Percentiles rank a stretch among this genome's conserved stretches.
phyloP scores from a whole-genome alignment of 495 filamentous ascomycete species.

The Astrothelium macrocarpum region DNA sequence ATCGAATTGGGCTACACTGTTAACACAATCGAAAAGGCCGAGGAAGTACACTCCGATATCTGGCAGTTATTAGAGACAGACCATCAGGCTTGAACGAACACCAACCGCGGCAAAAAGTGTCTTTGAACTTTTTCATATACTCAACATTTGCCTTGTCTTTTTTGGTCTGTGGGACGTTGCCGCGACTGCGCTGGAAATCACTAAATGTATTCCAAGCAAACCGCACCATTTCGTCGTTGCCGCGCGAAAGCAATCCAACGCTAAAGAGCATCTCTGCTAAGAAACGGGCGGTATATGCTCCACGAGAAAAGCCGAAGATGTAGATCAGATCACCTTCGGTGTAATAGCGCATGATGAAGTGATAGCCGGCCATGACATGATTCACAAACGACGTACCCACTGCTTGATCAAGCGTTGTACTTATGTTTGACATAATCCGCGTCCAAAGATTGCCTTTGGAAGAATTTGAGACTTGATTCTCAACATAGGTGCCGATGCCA shows the following conservation, averaged over 20 bases:
- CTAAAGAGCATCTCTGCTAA: constrained; percentile 81
- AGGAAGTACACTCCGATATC: constrained; percentile 52
- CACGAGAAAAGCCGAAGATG: constrained; percentile 78
- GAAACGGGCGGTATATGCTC: constrained; percentile 80
- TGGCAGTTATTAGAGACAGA: not conserved
- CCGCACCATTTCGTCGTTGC: constrained; percentile 78
- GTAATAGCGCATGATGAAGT: constrained; percentile 81
- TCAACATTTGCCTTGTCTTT: constrained; percentile 58
- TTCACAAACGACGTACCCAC: constrained; percentile 71
- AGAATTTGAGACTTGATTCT: not conserved
- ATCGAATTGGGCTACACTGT: constrained; percentile 74
- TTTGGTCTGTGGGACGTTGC: constrained; percentile 45
- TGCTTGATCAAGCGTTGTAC: constrained; percentile 30
- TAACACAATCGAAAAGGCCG: constrained; percentile 68
- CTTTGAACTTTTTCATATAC: constrained; percentile 75
- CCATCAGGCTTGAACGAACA: constrained; percentile 14
- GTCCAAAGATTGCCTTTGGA: not conserved
- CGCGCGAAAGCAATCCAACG: constrained; percentile 65
- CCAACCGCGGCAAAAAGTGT: constrained; percentile 66
- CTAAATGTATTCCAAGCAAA: constrained; percentile 88
- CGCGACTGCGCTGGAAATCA: constrained; percentile 66
- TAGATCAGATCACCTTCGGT: constrained; percentile 67
- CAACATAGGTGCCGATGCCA: constrained; percentile 55
- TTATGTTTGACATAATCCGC: not conserved
- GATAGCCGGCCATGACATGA: constrained; percentile 77